phyloP scores from a whole-genome alignment of 257 asterid species.

The Prunella vulgaris region DNA sequence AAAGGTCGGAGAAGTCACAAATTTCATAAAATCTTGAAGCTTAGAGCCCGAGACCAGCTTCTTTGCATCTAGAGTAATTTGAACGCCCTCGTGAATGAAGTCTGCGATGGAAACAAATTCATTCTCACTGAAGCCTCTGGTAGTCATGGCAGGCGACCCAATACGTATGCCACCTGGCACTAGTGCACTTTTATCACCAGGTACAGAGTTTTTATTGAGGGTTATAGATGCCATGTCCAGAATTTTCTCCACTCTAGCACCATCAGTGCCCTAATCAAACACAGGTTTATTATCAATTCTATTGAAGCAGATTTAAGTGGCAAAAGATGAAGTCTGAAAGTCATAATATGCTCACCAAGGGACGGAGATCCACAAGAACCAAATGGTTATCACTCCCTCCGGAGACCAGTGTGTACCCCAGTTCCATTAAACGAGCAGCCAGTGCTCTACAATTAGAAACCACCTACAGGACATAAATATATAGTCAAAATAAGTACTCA shows the following conservation, averaged over 20 bases:
- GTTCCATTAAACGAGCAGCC: constrained; percentile 60
- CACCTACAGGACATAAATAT: constrained; percentile 37
- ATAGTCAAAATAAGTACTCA: constrained; percentile 19
- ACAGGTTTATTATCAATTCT: not conserved
- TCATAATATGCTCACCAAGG: constrained; percentile 46
- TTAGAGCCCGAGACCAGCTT: constrained; percentile 58
- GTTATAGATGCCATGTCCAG: constrained; percentile 96
- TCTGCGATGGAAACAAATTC: constrained; percentile 71
- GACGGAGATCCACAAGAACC: constrained; percentile 95
- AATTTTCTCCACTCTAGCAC: constrained; percentile 92
- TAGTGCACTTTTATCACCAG: constrained; percentile 93
- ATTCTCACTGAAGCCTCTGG: constrained; percentile 68
- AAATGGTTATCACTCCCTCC: constrained; percentile 98
- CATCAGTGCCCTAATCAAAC: constrained; percentile 68
- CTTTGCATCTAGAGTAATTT: constrained; percentile 73
- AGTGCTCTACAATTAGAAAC: constrained; percentile 88
- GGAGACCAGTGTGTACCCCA: constrained; percentile 85
- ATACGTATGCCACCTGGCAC: constrained; percentile 94
- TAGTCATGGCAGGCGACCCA: constrained; percentile 95
- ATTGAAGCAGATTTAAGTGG: not conserved
- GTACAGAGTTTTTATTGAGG: constrained; percentile 90
- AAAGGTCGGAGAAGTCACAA: constrained; percentile 57
- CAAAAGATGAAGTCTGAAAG: not conserved
- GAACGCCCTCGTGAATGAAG: constrained; percentile 87
- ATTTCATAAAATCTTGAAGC: constrained; percentile 78